Evolutionary conservation across 495 filamentous ascomycete species (phyloP).

Genomic region (Penicillium alfredii): DNA sequence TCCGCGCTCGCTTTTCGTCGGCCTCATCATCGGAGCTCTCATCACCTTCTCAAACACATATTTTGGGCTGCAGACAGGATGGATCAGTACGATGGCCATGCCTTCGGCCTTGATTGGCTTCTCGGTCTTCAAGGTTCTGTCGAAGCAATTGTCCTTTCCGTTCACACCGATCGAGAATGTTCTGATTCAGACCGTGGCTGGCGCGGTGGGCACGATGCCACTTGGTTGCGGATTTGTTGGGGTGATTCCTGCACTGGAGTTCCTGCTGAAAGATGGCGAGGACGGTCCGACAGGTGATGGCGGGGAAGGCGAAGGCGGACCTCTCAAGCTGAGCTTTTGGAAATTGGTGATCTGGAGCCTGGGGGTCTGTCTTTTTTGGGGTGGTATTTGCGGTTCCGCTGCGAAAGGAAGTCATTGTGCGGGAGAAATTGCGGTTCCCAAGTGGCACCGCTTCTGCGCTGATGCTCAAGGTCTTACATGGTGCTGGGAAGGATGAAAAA

Average conservation of each 20-base stretch:
- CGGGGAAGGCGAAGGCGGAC: slow-evolving; percentile 58
- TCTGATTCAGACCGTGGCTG: slow-evolving; percentile 92
- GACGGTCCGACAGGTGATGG: slow-evolving; percentile 45
- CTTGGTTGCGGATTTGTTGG: slow-evolving; percentile 94
- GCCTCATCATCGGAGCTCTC: slow-evolving; percentile 75
- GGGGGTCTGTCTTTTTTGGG: slow-evolving; percentile 89
- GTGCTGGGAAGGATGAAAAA: slow-evolving; percentile 38
- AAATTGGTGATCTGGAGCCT: slow-evolving; percentile 84
- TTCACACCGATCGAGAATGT: slow-evolving; percentile 97
- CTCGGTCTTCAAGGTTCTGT: slow-evolving; percentile 80
- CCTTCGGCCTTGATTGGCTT: slow-evolving; percentile 94
- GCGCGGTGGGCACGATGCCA: slow-evolving; percentile 94
- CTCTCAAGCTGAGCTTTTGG: slow-evolving; percentile 62
- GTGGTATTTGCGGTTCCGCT: slow-evolving; percentile 92
- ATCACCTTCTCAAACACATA: slow-evolving; percentile 97
- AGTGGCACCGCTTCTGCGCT: slow-evolving; percentile 92
- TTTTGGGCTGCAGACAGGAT: slow-evolving; percentile 95
- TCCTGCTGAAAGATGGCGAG: slow-evolving; percentile 67
- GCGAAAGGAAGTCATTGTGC: slow-evolving; percentile 81
- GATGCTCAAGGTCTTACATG: slow-evolving; percentile 84
- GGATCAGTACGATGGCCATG: slow-evolving; percentile 84
- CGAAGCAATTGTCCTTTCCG: slow-evolving; percentile 62
- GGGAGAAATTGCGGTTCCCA: slow-evolving; percentile 89
- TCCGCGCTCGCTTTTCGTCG: slow-evolving; percentile 68
- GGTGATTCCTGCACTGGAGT: slow-evolving; percentile 87